These are phyloP conservation scores for Brasenia schreberi DNA, from an alignment of 164 flowering plant species.

Conservation along the genomic window DNA sequence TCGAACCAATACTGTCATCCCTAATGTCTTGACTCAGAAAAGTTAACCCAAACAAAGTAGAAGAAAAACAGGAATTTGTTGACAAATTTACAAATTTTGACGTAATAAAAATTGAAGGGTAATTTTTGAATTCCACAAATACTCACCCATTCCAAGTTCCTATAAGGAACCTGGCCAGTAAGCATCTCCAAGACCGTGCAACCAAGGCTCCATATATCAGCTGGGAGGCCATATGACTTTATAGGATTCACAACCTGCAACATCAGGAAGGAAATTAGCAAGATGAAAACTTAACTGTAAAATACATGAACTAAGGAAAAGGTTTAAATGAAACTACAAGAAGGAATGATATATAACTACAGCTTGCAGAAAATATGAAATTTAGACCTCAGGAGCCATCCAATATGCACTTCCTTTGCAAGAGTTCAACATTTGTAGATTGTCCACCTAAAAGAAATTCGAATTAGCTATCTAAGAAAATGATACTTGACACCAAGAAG, in stretches of 20 bases:
- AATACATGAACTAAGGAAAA: background rate
- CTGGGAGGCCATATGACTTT: conserved; percentile 69
- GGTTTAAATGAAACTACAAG: background rate
- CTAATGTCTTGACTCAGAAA: too few relatives aligned
- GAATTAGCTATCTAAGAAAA: conserved; percentile 34
- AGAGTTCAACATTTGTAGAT: conserved; percentile 73
- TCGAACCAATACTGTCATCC: too few relatives aligned
- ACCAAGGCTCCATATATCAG: conserved; percentile 99
- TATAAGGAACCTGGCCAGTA: conserved; percentile 61
- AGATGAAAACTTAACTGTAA: too few relatives aligned
- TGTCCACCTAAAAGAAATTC: conserved; percentile 4
- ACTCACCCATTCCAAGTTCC: conserved; percentile 66
- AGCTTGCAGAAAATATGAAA: background rate
- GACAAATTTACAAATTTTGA: background rate
- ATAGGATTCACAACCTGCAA: conserved; percentile 63
- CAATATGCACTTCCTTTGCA: conserved; percentile 91
- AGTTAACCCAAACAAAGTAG: too few relatives aligned
- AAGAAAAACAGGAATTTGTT: too few relatives aligned
- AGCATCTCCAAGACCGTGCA: conserved; percentile 97
- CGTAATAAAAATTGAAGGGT: background rate
- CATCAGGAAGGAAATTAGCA: background rate
- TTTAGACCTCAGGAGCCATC: conserved; percentile 97
- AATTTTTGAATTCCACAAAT: background rate
- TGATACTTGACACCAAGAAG: background rate
- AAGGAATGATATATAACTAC: background rate